Evolutionary conservation across 148 eudicot genomes (phyloP).

Genomic region (Fagopyrum homotropicum): DNA sequence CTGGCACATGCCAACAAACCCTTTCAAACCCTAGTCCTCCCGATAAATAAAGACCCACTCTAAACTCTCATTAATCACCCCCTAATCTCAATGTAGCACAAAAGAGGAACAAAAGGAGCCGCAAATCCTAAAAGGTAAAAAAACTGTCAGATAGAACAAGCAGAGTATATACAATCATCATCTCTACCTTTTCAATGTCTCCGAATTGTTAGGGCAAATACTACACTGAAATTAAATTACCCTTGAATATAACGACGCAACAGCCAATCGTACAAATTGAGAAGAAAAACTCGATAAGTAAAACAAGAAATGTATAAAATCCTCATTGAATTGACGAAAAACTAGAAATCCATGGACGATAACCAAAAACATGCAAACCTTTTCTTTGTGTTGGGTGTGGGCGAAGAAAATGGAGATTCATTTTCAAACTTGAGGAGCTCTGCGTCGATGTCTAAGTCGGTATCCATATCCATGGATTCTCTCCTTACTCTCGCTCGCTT

Average conservation of each 20-base stretch:
- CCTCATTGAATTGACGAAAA: neutral
- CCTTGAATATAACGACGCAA: slow-evolving; percentile 3
- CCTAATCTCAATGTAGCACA: neutral
- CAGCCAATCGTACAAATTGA: neutral
- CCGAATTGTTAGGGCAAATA: neutral
- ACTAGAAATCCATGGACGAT: neutral
- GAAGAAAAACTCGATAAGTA: neutral
- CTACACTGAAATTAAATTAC: neutral
- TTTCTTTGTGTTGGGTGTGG: neutral
- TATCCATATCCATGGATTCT: slow-evolving; percentile 3
- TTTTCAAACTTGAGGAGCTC: slow-evolving; percentile 9
- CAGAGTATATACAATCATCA: neutral
- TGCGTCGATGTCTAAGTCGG: slow-evolving; percentile 1
- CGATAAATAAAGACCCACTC: too few relatives aligned
- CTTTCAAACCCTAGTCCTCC: too few relatives aligned
- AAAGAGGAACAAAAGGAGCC: neutral
- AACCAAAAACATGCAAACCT: slow-evolving; percentile 2
- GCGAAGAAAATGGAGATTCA: slow-evolving; percentile 1
- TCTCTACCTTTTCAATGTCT: neutral
- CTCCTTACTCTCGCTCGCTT: neutral
- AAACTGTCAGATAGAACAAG: neutral
- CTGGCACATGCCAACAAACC: neutral
- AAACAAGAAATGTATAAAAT: neutral
- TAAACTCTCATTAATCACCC: neutral
- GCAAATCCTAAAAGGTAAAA: neutral